These are phyloP conservation scores for Sonneratia alba DNA, from an alignment of 345 rosid species.

Conservation along the genomic window DNA sequence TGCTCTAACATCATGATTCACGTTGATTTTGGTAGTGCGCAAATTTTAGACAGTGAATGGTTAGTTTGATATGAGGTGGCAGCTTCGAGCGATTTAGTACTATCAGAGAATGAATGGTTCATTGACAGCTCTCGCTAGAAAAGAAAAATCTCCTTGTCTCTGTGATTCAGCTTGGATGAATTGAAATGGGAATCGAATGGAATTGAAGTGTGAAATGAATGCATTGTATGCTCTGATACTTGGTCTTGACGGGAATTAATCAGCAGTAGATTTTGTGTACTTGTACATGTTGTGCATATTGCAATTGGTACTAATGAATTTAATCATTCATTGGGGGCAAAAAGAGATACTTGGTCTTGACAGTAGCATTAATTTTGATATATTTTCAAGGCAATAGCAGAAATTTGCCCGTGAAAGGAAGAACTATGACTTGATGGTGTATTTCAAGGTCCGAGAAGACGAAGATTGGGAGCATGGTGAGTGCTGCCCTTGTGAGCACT, in stretches of 20 bases:
- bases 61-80: not conserved
- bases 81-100: not conserved
- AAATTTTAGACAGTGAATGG: not conserved
- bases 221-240: not conserved
- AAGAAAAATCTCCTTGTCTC: not conserved
- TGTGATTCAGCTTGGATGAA: not conserved
- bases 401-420: not conserved
- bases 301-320: too few relatives aligned
- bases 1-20: too few relatives aligned
- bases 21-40: not conserved
- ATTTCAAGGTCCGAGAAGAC: conserved; percentile 78
- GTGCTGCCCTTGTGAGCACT: conserved; percentile 83
- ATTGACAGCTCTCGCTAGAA: not conserved
- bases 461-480: conserved; percentile 64
- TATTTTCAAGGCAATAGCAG: not conserved
- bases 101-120: not conserved
- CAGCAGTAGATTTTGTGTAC: too few relatives aligned
- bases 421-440: not conserved
- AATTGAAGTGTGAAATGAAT: not conserved
- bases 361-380: not conserved
- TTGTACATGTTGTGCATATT: too few relatives aligned
- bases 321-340: too few relatives aligned
- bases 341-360: too few relatives aligned
- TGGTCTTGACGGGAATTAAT: too few relatives aligned
- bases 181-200: not conserved